phyloP scores from a whole-genome alignment of 352 stramenopile genomes.

The Phytophthora aleatoria region DNA sequence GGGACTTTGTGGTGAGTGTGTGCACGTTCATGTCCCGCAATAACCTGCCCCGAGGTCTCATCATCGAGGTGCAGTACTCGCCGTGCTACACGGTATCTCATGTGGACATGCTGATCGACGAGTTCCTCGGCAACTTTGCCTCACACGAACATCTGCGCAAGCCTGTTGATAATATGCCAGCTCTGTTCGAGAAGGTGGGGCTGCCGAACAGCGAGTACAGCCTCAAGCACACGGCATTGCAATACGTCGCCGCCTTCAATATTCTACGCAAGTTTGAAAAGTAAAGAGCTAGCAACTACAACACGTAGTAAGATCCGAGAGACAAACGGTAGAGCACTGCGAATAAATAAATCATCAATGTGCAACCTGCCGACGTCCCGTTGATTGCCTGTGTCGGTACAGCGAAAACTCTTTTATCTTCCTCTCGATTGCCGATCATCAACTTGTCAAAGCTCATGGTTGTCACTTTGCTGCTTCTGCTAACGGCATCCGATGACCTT shows the following conservation, averaged over 20 bases:
- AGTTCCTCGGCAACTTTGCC: slow-evolving; percentile 76
- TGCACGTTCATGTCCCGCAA: slow-evolving; percentile 89
- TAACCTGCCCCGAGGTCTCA: slow-evolving; percentile 77
- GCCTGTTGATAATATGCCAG: slow-evolving; percentile 65
- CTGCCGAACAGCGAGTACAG: slow-evolving; percentile 75
- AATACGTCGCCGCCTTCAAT: slow-evolving; percentile 89
- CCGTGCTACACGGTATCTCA: slow-evolving; percentile 79
- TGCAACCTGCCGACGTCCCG: neutral
- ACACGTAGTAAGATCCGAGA: too few species aligned
- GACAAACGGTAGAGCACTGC: neutral
- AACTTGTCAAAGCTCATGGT: too few species aligned
- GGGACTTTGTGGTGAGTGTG: slow-evolving; percentile 86
- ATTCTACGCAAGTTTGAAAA: slow-evolving; percentile 86
- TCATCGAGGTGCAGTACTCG: slow-evolving; percentile 87
- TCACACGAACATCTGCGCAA: slow-evolving; percentile 77
- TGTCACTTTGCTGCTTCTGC: too few species aligned
- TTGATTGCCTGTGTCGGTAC: too few species aligned
- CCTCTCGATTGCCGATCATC: too few species aligned
- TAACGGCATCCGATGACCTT: too few species aligned
- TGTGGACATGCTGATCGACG: slow-evolving; percentile 83
- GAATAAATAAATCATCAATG: slow-evolving; percentile 6
- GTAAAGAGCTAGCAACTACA: slow-evolving; percentile 27
- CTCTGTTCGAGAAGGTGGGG: slow-evolving; percentile 80
- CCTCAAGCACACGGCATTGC: slow-evolving; percentile 88
- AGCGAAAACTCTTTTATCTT: too few species aligned